phyloP scores from a whole-genome alignment of 1,284 basidiomycete species.

The Sparassis latifolia region DNA sequence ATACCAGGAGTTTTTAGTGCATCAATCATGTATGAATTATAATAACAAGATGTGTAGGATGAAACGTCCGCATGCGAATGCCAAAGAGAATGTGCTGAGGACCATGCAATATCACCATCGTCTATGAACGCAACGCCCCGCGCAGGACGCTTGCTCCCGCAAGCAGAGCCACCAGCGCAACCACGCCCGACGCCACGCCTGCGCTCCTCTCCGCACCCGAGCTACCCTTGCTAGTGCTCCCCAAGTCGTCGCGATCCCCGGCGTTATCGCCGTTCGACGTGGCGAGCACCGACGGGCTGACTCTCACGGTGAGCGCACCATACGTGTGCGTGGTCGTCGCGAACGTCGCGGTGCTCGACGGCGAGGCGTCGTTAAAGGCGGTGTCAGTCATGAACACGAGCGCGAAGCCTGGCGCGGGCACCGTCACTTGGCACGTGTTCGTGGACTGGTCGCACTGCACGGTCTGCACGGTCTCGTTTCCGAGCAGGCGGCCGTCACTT shows the following conservation, averaged over 20 bases:
- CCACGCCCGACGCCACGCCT: slow-evolving; percentile 8
- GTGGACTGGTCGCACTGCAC: slow-evolving; percentile 35
- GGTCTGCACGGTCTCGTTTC: slow-evolving; percentile 31
- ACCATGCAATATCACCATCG: neutral
- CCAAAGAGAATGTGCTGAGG: no score
- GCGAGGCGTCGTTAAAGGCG: slow-evolving; percentile 27
- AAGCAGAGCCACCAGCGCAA: slow-evolving; percentile 3
- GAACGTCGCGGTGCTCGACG: slow-evolving; percentile 30
- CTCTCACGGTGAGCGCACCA: slow-evolving; percentile 19
- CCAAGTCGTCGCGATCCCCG: slow-evolving; percentile 9
- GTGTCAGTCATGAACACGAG: slow-evolving; percentile 44
- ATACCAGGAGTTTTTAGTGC: no score
- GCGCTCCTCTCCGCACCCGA: slow-evolving; percentile 10
- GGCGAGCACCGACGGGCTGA: slow-evolving; percentile 25
- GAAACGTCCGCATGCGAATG: no score
- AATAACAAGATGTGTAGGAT: no score
- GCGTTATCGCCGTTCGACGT: slow-evolving; percentile 28
- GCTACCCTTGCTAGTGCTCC: slow-evolving; percentile 29
- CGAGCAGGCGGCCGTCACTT: slow-evolving; percentile 44
- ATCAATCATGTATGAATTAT: no score
- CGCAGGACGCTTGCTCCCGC: slow-evolving; percentile 1
- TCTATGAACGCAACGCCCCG: neutral
- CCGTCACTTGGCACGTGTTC: slow-evolving; percentile 38
- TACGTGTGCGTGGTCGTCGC: slow-evolving; percentile 28
- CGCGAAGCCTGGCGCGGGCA: slow-evolving; percentile 47